Conservation (phyloP, 352 stramenopile species). For the Peronosclerospora sorghi region DNA sequence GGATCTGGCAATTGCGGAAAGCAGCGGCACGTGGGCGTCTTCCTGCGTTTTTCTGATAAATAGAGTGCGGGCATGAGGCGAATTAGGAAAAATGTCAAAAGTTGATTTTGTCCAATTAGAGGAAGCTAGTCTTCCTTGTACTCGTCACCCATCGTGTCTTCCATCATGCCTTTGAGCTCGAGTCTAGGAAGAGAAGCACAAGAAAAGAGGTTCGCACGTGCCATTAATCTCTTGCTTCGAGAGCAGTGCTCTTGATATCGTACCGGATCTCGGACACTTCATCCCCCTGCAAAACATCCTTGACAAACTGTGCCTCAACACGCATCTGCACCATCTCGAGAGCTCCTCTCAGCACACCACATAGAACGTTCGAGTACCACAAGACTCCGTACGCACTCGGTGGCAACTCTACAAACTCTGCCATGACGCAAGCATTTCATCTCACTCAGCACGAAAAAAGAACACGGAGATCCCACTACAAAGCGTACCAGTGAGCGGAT, state of each 20-base stretch:
- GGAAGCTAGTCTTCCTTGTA: constrained; percentile 74
- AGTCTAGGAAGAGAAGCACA: constrained; percentile 23
- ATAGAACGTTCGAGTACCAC: constrained; percentile 95
- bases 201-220: background rate
- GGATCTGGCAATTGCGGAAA: constrained; percentile 70
- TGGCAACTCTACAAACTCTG: constrained; percentile 87
- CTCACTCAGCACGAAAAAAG: background rate
- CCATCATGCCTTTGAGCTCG: constrained; percentile 84
- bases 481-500: constrained; percentile 80
- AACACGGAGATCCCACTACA: background rate
- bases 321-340: constrained; percentile 93
- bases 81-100: background rate
- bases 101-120: background rate
- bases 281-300: constrained; percentile 77
- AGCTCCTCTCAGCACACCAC: constrained; percentile 90
- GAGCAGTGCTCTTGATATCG: too few relatives aligned
- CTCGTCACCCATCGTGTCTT: constrained; percentile 81
- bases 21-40: constrained; percentile 32
- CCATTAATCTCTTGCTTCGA: too few relatives aligned
- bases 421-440: background rate
- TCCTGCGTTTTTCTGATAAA: constrained; percentile 41
- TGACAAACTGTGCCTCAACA: constrained; percentile 75
- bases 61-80: background rate
- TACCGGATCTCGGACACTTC: constrained; percentile 81
- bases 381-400: constrained; percentile 82